phyloP scores from a whole-genome alignment of 768 basidiomycete species.

The Podaxis mareebaensis region DNA sequence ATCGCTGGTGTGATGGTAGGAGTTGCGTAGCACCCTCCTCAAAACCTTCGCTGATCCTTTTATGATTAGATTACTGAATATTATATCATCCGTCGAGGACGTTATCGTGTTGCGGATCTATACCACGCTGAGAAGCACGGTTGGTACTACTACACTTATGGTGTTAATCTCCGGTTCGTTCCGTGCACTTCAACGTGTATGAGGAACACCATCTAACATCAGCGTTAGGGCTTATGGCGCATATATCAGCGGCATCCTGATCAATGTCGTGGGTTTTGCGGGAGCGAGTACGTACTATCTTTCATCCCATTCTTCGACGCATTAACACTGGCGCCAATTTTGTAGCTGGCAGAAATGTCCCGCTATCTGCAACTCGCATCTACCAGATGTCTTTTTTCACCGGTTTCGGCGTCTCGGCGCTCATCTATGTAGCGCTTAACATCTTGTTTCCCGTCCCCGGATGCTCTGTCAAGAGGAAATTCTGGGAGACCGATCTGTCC shows the following conservation, averaged over 20 bases:
- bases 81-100: constrained; percentile 70
- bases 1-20: constrained; percentile 79
- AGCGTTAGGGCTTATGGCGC: constrained; percentile 56
- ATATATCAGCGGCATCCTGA: constrained; percentile 73
- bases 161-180: constrained; percentile 67
- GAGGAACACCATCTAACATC: constrained; percentile 4
- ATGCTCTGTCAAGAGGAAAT: constrained; percentile 32
- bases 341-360: constrained; percentile 58
- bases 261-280: constrained; percentile 82
- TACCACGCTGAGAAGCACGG: constrained; percentile 57
- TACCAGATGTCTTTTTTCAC: constrained; percentile 83
- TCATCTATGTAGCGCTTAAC: constrained; percentile 65
- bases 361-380: constrained; percentile 68
- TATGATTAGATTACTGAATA: constrained; percentile 68
- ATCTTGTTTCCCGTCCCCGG: constrained; percentile 61
- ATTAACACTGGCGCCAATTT: constrained; percentile 2
- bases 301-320: background rate
- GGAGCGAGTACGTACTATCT: constrained; percentile 56
- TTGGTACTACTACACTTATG: constrained; percentile 78
- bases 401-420: constrained; percentile 70
- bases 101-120: constrained; percentile 70
- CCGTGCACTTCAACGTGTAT: background rate
- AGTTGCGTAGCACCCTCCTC: background rate
- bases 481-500: constrained; percentile 61
- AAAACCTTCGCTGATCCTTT: background rate